Evolutionary conservation across 306 rosid genomes (phyloP).

Genomic region (Biancaea sappan): DNA sequence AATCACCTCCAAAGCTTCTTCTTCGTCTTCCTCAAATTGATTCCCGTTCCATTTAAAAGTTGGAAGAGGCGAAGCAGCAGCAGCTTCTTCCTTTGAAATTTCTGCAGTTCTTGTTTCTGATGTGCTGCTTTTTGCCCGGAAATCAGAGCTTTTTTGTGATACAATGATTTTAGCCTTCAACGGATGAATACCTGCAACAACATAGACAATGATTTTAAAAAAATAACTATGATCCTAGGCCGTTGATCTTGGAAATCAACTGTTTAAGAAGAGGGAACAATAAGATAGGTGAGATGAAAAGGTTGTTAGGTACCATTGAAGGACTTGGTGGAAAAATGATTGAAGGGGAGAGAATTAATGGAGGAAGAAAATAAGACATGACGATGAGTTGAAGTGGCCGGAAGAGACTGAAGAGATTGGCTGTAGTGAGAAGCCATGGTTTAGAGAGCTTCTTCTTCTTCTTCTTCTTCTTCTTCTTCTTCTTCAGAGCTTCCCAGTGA

Average conservation of each 20-base stretch:
- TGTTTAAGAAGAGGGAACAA: no score
- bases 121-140: neutral
- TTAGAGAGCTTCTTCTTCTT: neutral
- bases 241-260: no score
- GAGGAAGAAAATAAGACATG: neutral
- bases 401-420: neutral
- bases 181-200: neutral
- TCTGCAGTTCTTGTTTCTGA: neutral
- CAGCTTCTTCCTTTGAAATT: neutral
- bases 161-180: neutral
- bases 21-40: neutral
- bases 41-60: neutral
- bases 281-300: no score
- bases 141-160: neutral
- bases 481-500: neutral
- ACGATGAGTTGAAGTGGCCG: neutral
- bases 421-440: neutral
- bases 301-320: neutral
- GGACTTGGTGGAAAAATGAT: neutral
- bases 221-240: no score
- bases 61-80: neutral
- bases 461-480: no score
- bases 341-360: neutral
- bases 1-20: neutral
- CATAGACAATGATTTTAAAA: neutral